Evolutionary conservation across 305 asterid genomes (phyloP), one percentile per base, ranked within the genome.

Genomic region (Solanum chacoense): DNA sequence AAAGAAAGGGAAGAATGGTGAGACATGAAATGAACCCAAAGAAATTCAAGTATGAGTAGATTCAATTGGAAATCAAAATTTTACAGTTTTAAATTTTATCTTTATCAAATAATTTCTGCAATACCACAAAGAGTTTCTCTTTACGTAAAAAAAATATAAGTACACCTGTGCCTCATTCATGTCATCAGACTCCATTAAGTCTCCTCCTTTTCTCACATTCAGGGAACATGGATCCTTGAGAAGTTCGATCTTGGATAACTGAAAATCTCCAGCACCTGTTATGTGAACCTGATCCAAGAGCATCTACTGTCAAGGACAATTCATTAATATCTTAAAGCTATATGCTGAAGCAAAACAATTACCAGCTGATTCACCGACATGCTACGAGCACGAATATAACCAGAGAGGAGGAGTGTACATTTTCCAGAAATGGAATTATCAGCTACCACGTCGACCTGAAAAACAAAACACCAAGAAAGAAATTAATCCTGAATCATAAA

Each of bases 221-320:
- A 97, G 91, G 73, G 96, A 90, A 90, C 95, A 96, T 4, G 98
- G 98, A 90, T 97, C 99, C 92, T 91, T 95, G 69, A 97, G 98
- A 85, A 94, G 91, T 92, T 97, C 99, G 87, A 96, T 93, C 91
- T 94, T 95, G 75, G 96, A 93, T 90, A 96, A 67, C 88, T 95
- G 98, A 92, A 93, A 97, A 92, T 97, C 99, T 90, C 99, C 99
- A 81, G 98, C 98, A 91, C 99, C 99, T 85, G 99, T 86, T 91
- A 97, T 93, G 91, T 97, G 99, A 90, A 97, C 97, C 99, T 97
- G 93, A 92, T 91, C 88, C 87, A 34, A 59, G 18, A 35, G 63
- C 16, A 38, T 85, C 24, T 32, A 73, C 11, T 34, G 77, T 76
- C 73, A 87, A 55, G 34, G 69, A 40, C 74, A 87, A 55, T 72